Evolutionary conservation across 2,329 filamentous ascomycete genomes (phyloP).

Genomic region (Microdochium bolleyi): DNA sequence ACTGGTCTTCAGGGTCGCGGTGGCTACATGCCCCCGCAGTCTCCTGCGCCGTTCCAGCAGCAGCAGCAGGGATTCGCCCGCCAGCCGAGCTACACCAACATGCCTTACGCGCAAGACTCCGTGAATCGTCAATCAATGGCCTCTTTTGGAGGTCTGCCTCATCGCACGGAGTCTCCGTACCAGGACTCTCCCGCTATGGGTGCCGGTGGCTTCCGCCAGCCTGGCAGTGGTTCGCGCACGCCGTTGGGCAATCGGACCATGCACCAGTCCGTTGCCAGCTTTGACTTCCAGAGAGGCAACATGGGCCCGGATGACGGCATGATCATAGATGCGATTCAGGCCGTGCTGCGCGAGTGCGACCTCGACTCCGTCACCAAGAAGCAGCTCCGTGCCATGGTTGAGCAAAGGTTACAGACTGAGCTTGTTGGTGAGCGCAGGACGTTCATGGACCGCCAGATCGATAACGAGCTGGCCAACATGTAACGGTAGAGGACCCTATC

Average conservation of each 20-base stretch:
- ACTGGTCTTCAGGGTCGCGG: conserved; percentile 69
- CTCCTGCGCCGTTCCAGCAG: conserved; percentile 62
- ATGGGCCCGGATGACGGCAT: conserved; percentile 66
- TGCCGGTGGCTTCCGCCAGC: conserved; percentile 31
- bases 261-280: conserved; percentile 42
- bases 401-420: conserved; percentile 88
- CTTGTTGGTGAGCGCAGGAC: conserved; percentile 76
- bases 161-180: conserved; percentile 48
- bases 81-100: conserved; percentile 31
- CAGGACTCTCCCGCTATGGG: conserved; percentile 35
- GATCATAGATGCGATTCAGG: conserved; percentile 79
- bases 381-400: conserved; percentile 82
- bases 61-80: conserved; percentile 31
- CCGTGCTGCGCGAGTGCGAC: conserved; percentile 79
- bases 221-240: conserved; percentile 46
- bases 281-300: conserved; percentile 52
- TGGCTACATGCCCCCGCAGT: conserved; percentile 75
- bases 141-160: conserved; percentile 47
- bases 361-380: conserved; percentile 98
- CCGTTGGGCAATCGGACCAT: conserved; percentile 32
- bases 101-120: conserved; percentile 39
- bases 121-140: conserved; percentile 65
- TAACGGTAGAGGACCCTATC: conserved; percentile 33
- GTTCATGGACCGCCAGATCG: conserved; percentile 90
- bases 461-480: conserved; percentile 90